phyloP scores from a whole-genome alignment of 345 rosid genomes.

The Eucalyptus pauciflora region DNA sequence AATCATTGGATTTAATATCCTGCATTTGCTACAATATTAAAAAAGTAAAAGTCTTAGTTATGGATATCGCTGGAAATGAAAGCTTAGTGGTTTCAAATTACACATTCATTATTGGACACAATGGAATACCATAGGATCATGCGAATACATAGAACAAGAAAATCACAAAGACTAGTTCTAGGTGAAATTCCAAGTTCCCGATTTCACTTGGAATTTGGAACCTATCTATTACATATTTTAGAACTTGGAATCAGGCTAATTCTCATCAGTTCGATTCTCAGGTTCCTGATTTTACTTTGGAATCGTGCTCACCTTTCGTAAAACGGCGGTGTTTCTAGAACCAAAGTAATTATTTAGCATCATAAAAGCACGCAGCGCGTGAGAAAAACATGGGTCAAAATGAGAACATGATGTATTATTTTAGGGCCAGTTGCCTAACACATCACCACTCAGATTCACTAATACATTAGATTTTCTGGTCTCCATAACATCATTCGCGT shows the following conservation, averaged over 20 bases:
- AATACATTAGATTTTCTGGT: neutral
- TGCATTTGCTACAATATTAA: too few relatives aligned
- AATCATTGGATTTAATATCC: too few relatives aligned
- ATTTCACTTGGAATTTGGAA: rapidly evolving
- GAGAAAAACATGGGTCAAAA: neutral
- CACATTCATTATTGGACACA: too few relatives aligned
- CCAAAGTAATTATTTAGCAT: neutral
- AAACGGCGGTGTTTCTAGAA: neutral
- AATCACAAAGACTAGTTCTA: too few relatives aligned
- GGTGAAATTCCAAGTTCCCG: rapidly evolving
- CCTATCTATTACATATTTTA: too few relatives aligned
- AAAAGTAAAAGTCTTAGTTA: too few relatives aligned
- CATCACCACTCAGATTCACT: neutral
- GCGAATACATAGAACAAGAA: too few relatives aligned
- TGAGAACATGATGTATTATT: neutral
- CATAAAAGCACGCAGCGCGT: neutral
- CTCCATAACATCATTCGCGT: neutral
- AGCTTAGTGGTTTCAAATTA: too few relatives aligned
- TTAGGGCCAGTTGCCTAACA: neutral
- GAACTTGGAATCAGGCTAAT: too few relatives aligned
- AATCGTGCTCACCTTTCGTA: neutral
- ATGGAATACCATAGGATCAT: rapidly evolving
- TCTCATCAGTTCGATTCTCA: rapidly evolving
- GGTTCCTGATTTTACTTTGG: too few relatives aligned
- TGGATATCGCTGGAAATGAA: too few relatives aligned